phyloP scores from a whole-genome alignment of 352 stramenopile genomes.

The Pythium vanterpoolii region DNA sequence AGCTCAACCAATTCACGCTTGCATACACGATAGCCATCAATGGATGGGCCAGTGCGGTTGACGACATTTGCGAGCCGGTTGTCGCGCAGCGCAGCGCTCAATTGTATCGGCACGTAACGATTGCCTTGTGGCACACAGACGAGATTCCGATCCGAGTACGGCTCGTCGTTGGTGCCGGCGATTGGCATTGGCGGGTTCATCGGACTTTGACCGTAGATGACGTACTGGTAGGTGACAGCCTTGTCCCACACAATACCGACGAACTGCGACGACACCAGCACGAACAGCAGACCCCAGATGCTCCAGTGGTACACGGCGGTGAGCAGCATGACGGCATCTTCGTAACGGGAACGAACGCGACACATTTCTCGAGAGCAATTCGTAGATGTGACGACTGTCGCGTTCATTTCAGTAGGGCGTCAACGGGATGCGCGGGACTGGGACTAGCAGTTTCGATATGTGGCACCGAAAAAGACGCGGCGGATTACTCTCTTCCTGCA shows the following conservation, averaged over 20 bases:
- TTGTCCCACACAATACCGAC: conserved; percentile 27
- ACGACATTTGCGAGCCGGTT: conserved; percentile 4
- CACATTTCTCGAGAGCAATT: no score
- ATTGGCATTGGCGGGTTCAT: neutral
- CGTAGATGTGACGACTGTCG: no score
- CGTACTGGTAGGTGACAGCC: neutral
- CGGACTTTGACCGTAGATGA: conserved; percentile 7
- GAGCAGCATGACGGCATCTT: no score
- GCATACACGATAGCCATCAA: conserved; percentile 29
- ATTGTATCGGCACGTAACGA: conserved; percentile 31
- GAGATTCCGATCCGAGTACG: conserved; percentile 39
- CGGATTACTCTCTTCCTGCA: no score
- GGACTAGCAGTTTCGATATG: no score
- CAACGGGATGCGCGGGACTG: no score
- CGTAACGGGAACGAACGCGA: no score
- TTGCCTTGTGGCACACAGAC: conserved; percentile 29
- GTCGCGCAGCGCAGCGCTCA: conserved; percentile 22
- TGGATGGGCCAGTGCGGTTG: conserved; percentile 14
- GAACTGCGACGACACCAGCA: conserved; percentile 31
- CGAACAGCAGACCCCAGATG: conserved; percentile 27
- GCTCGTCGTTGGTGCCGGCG: conserved; percentile 38
- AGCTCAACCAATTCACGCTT: conserved; percentile 12
- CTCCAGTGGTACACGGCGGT: no score
- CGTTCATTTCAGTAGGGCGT: no score
- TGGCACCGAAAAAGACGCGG: no score